Percentiles rank a stretch among this genome's conserved stretches.
These are phyloP conservation scores for Trapa bicornis DNA, from an alignment of 345 rosid species.

Conservation along the genomic window DNA sequence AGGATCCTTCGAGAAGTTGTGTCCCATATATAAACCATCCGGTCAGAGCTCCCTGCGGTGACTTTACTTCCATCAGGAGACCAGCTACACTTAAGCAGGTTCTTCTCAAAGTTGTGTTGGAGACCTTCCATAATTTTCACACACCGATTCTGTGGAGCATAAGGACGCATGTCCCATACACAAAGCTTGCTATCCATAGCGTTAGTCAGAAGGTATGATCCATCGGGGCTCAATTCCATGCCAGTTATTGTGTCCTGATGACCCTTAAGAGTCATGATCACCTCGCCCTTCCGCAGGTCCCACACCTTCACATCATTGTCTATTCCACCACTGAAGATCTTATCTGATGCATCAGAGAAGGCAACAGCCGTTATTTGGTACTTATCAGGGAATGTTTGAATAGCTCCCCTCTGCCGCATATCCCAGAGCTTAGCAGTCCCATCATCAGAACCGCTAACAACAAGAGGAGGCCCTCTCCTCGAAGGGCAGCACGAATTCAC, in stretches of 20 bases:
- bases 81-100: constrained; percentile 76
- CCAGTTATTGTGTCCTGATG: constrained; percentile 93
- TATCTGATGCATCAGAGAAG: constrained; percentile 93
- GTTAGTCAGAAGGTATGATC: constrained; percentile 89
- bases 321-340: constrained; percentile 83
- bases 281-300: constrained; percentile 90
- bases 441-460: constrained; percentile 90
- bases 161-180: constrained; percentile 98
- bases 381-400: constrained; percentile 91
- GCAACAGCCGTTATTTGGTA: constrained; percentile 92
- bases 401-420: constrained; percentile 97
- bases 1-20: constrained; percentile 75
- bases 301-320: constrained; percentile 81
- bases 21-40: constrained; percentile 97
- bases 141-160: constrained; percentile 91
- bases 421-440: constrained; percentile 99
- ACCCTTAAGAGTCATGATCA: constrained; percentile 81
- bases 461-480: constrained; percentile 79
- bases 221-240: constrained; percentile 92
- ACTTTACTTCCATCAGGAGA: constrained; percentile 95
- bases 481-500: constrained; percentile 92
- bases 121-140: constrained; percentile 88
- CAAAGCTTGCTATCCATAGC: constrained; percentile 92
- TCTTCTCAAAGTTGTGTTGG: constrained; percentile 97
- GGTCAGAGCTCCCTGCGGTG: constrained; percentile 86